Base-by-base conservation (phyloP, 495 filamentous ascomycete species). In the Gamarada debralockiae region DNA sequence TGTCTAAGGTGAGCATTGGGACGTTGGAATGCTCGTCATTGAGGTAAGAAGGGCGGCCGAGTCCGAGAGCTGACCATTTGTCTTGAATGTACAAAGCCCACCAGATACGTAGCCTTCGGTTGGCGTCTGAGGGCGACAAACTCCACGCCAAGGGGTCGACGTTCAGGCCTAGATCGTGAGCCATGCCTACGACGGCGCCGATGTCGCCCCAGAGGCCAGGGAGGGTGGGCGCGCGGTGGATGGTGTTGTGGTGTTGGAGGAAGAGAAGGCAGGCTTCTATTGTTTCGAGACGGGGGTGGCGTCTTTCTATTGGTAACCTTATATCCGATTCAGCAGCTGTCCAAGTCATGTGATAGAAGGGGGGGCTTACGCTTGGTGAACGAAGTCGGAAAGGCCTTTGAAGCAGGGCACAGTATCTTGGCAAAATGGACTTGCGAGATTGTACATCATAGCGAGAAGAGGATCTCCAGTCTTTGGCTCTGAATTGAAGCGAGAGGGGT, bases 51-150 rank as follows among this genome's bases (percentile, higher is more conserved):
- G 77, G 76, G 5, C 78, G 74, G 17, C 80, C 80, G 47, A 78
- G 74, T 14, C 77, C 72, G 13, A 83, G 62, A 0, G 78, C 75
- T 7, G 73, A 73, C 78, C 78, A 83, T 59, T 82, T 80, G 50
- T 83, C 80, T 60, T 82, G 77, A 66, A 79, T 75, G 55, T 81
- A 80, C 6, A 80, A 57, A 2, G 77, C 78, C 80, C 80, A 83
- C 7, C 77, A 79, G 25, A 83, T 66, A 7, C 79, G 72, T 63
- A 78, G 79, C 31, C 80, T 71, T 18, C 81, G 66, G n/a, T 75
- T 73, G 57, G 74, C 70, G 55, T 83, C 80, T 66, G 71, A 75
- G 0, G 65, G 67, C 40, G 78, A 68, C 58, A 83, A 72, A 0
- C 70, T 62, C 80, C 80, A 83, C 29, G 68, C 65, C 8, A 75